These are phyloP conservation scores for Didymella exigua DNA, from an alignment of 2,329 filamentous ascomycete species.

Conservation along the genomic window DNA sequence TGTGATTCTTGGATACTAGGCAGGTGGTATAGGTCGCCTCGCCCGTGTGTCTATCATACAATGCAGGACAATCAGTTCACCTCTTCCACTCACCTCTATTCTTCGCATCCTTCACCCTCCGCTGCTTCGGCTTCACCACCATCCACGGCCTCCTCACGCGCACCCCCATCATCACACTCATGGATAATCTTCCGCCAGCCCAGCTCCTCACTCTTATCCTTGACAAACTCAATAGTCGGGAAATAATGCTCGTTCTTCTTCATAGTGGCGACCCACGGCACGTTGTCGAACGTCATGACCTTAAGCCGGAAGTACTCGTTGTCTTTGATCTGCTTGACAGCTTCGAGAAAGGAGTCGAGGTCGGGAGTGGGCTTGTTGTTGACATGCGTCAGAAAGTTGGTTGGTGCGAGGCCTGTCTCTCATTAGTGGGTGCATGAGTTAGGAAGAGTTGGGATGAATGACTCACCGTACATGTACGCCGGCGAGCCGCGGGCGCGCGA, in stretches of 20 bases:
- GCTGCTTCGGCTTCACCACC: conserved; percentile 36
- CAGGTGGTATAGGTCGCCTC: not conserved
- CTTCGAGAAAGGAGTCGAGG: conserved; percentile 77
- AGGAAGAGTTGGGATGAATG: conserved; percentile 67
- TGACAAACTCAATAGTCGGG: conserved; percentile 69
- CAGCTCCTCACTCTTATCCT: conserved; percentile 58
- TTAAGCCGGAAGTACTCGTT: conserved; percentile 98
- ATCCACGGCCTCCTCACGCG: conserved; percentile 38
- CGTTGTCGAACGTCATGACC: conserved; percentile 97
- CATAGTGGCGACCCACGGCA: conserved; percentile 99
- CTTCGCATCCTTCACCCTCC: conserved; percentile 34
- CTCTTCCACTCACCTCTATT: conserved; percentile 7
- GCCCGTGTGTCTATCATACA: conserved; percentile 3
- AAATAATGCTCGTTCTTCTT: conserved; percentile 99
- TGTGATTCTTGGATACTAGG: not conserved
- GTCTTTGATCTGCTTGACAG: conserved; percentile 86
- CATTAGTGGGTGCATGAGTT: conserved; percentile 62
- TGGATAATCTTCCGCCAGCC: conserved; percentile 66
- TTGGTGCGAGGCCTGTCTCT: conserved; percentile 79
- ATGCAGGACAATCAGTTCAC: not conserved
- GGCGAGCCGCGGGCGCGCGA: conserved; percentile 61
- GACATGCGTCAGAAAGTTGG: conserved; percentile 96
- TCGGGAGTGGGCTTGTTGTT: conserved; percentile 87
- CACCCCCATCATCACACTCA: conserved; percentile 53
- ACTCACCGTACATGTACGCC: conserved; percentile 44